Percentiles rank a stretch among this genome's conserved stretches.
These are phyloP conservation scores for Smittium culicis DNA, from an alignment of 371 early-diverging fungal species.

Conservation along the genomic window DNA sequence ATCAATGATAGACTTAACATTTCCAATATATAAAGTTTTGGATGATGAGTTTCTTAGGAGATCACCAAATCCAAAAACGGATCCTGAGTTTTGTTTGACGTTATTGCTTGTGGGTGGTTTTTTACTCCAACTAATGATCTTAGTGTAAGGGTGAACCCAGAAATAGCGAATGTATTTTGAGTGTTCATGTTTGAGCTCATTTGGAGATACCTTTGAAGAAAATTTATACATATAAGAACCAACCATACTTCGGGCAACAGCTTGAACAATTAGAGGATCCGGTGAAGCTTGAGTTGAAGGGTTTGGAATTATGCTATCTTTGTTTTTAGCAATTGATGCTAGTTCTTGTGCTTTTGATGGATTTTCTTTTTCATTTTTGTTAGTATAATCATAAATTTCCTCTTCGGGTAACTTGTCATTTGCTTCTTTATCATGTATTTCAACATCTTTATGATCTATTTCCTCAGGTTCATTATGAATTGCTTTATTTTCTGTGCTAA, in stretches of 20 bases:
- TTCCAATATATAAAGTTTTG: slow-evolving; percentile 15
- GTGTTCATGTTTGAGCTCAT: slow-evolving; percentile 40
- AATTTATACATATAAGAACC: slow-evolving; percentile 63
- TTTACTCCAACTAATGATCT: slow-evolving; percentile 58
- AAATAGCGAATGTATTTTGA: slow-evolving; percentile 53
- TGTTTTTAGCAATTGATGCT: no score
- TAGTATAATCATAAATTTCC: no score
- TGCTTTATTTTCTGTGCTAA: neutral
- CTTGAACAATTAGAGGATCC: slow-evolving; percentile 45
- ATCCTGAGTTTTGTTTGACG: slow-evolving; percentile 20
- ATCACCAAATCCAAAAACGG: slow-evolving; percentile 7
- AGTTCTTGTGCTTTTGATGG: no score
- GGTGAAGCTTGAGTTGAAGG: no score
- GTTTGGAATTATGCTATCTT: no score
- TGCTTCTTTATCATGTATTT: neutral
- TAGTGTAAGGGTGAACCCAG: slow-evolving; percentile 71
- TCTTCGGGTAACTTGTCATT: no score
- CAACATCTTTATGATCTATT: neutral
- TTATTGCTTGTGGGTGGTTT: slow-evolving; percentile 40
- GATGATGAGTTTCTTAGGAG: slow-evolving; percentile 36
- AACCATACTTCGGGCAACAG: slow-evolving; percentile 64
- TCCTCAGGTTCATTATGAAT: neutral
- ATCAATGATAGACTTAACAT: slow-evolving; percentile 25
- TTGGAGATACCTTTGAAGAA: slow-evolving; percentile 33
- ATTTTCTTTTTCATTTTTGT: no score